Evolutionary conservation across 345 rosid species (phyloP).

Genomic region (Turnera subulata): DNA sequence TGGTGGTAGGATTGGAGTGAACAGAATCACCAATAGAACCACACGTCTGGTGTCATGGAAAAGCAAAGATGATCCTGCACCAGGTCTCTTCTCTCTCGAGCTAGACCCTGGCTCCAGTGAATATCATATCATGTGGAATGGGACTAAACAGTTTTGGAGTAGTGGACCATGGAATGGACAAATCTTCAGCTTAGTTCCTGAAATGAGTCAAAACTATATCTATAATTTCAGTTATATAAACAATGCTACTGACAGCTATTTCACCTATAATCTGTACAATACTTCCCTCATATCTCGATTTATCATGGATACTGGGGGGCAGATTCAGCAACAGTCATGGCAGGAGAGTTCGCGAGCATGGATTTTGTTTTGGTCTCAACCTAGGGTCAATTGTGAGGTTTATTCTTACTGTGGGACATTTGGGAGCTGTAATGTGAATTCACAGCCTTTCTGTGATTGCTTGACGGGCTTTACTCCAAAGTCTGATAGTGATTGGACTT

Average conservation of each 20-base stretch:
- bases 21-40: constrained; percentile 33
- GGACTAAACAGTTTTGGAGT: constrained; percentile 43
- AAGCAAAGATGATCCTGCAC: constrained; percentile 54
- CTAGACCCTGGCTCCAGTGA: constrained; percentile 48
- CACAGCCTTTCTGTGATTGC: constrained; percentile 48
- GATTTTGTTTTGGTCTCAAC: constrained; percentile 70
- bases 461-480: constrained; percentile 41
- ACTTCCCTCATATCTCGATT: constrained; percentile 21
- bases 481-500: constrained; percentile 39
- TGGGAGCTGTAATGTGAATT: constrained; percentile 45
- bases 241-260: constrained; percentile 48
- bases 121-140: constrained; percentile 53
- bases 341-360: constrained; percentile 25
- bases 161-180: constrained; percentile 64
- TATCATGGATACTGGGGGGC: constrained; percentile 30
- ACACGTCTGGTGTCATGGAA: constrained; percentile 60
- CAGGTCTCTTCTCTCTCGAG: constrained; percentile 72
- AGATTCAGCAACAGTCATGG: constrained; percentile 50
- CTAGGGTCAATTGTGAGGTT: constrained; percentile 68
- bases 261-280: constrained; percentile 45
- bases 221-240: constrained; percentile 45
- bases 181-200: constrained; percentile 54
- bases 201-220: constrained; percentile 48
- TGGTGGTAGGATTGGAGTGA: constrained; percentile 46
- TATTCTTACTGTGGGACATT: constrained; percentile 63